Evolutionary conservation across 2,329 filamentous ascomycete species (phyloP).

Genomic region (Colletotrichum lupini): DNA sequence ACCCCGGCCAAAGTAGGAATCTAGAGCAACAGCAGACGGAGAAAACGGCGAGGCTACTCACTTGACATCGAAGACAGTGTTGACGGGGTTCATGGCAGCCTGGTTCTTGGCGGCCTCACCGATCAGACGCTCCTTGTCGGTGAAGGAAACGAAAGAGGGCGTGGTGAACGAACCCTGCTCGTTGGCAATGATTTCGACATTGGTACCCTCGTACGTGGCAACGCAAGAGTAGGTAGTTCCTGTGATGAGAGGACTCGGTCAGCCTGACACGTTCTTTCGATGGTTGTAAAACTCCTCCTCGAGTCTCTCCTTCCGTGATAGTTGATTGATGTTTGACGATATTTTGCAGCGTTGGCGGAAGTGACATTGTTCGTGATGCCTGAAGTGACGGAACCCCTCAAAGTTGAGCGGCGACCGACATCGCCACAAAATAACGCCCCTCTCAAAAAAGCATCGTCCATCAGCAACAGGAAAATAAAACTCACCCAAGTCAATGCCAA

Average conservation of each 20-base stretch:
- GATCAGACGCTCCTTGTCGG: conserved; percentile 97
- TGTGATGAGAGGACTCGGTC: conserved; percentile 50
- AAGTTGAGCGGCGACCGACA: conserved; percentile 20
- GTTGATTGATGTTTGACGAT: conserved; percentile 5
- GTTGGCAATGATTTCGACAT: conserved; percentile 99
- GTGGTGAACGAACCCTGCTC: conserved; percentile 99
- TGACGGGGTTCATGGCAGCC: conserved; percentile 98
- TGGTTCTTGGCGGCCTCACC: conserved; percentile 99
- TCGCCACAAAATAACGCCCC: conserved; percentile 21
- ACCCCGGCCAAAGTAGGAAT: not conserved
- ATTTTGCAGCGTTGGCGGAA: not conserved
- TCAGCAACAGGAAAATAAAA: conserved; percentile 37
- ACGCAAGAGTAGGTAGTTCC: conserved; percentile 99
- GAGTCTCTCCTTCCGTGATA: not conserved
- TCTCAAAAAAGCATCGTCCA: conserved; percentile 26
- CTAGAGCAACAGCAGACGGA: not conserved
- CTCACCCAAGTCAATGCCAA: conserved; percentile 99
- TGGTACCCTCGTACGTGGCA: conserved; percentile 98
- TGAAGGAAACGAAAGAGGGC: conserved; percentile 99
- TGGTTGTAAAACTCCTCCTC: not conserved
- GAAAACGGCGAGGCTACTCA: conserved; percentile 58
- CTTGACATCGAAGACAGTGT: conserved; percentile 99
- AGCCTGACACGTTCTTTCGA: conserved; percentile 33
- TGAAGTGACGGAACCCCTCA: not conserved
- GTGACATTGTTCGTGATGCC: not conserved